Percentiles rank a stretch among this genome's conserved stretches.
phyloP scores from a whole-genome alignment of 768 basidiomycete species.

The Termitomyces heimii region DNA sequence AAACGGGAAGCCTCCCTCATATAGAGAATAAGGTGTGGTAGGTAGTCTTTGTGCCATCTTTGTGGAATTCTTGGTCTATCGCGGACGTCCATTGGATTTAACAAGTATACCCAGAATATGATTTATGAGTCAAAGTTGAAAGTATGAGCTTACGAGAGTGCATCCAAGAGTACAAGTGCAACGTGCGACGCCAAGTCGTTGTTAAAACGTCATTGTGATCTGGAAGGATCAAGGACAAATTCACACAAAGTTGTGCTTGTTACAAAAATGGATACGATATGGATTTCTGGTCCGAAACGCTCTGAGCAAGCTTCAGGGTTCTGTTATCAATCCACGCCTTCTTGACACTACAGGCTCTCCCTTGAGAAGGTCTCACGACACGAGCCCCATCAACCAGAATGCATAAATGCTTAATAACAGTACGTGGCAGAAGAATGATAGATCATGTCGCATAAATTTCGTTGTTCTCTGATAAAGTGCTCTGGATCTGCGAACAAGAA shows the following conservation, averaged over 20 bases:
- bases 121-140: too few relatives aligned
- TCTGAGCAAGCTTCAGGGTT: neutral
- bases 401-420: too few relatives aligned
- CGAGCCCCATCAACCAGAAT: neutral
- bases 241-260: neutral
- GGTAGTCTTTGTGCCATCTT: neutral
- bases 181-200: neutral
- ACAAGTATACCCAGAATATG: neutral
- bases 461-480: neutral
- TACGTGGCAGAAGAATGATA: neutral
- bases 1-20: neutral
- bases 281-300: neutral
- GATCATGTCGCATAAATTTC: neutral
- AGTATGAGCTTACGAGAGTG: neutral
- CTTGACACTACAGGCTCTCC: neutral
- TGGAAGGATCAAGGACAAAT: neutral
- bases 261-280: neutral
- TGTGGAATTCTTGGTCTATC: neutral
- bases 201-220: neutral
- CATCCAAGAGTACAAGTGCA: neutral
- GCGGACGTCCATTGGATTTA: neutral
- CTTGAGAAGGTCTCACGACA: neutral
- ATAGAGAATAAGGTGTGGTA: neutral
- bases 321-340: neutral
- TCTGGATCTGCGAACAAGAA: neutral